A percentile compares a stretch with the other conserved stretches of the same genome.
phyloP scores from a whole-genome alignment of 768 basidiomycete species.

The Russula ochroleuca region DNA sequence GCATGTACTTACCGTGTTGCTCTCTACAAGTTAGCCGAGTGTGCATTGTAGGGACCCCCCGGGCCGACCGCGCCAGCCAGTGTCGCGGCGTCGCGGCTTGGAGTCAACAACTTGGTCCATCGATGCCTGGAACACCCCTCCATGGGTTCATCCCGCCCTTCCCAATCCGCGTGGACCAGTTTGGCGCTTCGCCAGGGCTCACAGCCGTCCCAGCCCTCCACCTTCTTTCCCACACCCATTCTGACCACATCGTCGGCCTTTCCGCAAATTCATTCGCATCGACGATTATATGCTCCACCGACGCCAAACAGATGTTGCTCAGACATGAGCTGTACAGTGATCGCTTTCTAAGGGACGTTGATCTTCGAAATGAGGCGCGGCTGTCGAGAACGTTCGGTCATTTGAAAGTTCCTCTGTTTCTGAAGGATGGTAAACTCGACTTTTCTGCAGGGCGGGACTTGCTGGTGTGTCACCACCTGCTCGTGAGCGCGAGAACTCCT shows the following conservation, averaged over 20 bases:
- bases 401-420: constrained; percentile 53
- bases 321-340: constrained; percentile 68
- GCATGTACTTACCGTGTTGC: too few species aligned
- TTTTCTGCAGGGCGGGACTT: constrained; percentile 61
- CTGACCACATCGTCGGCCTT: constrained; percentile 81
- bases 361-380: constrained; percentile 42
- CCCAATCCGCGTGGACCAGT: constrained; percentile 80
- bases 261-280: constrained; percentile 69
- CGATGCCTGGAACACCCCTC: constrained; percentile 82
- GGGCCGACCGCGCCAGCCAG: too few species aligned
- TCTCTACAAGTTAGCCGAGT: too few species aligned
- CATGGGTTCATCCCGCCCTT: constrained; percentile 76
- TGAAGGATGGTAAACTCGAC: constrained; percentile 43
- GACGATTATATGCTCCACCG: constrained; percentile 69
- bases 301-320: constrained; percentile 84
- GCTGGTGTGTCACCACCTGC: constrained; percentile 43
- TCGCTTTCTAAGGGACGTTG: constrained; percentile 51
- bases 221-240: constrained; percentile 86
- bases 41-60: too few species aligned
- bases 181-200: constrained; percentile 43
- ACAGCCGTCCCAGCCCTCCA: constrained; percentile 48
- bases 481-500: background rate
- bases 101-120: background rate
- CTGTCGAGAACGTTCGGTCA: constrained; percentile 60
- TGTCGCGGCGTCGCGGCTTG: too few species aligned